Base-by-base conservation (phyloP, 2,329 filamentous ascomycete genomes). In the Exophiala lecanii-corni region DNA sequence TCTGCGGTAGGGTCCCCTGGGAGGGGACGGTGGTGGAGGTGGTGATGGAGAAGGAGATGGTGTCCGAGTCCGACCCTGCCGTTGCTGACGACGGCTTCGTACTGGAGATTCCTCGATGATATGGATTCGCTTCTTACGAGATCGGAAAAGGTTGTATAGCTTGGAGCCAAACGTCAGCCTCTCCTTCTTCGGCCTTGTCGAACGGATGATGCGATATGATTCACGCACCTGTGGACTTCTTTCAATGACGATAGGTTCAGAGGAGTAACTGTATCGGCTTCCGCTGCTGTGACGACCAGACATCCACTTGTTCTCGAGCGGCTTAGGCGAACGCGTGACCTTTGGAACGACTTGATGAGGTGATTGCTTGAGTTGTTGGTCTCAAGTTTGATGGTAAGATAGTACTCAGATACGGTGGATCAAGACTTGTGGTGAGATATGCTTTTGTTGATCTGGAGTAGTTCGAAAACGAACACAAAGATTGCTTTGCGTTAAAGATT, bases 21-120 rank as follows among this genome's bases (percentile, higher is more conserved):
- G 50, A 19, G 47, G 44, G 30, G 46, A 31, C 9, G 50, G 38
- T 25, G 41, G 16, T 7, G 43, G 48, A 9, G 40, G 31, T 35
- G 39, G 31, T 16, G 39, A 28, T 9, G 17, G 25, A 17, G 28
- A 17, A 5, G 13, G 9, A 18, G 37, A 13, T 31, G 37, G 25
- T 16, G 25, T 18, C 2, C 41, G 44, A 9, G 34, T 41, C 21
- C 38, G 42, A 23, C 35, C 42, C 33, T 19, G 36, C 28, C 42
- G 38, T 28, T 48, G 38, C 17, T 20, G 39, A 13, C 42, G 44
- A 21, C 45, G 44, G 39, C 49, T 49, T 40, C 41, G 39, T 9
- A 53, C 43, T n/a, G 49, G 49, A 13, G 33, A 33, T 35, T 51
- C 49, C 35, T 51, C 49, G 37, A 51, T 46, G 45, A 51, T 46